phyloP scores from a whole-genome alignment of 768 basidiomycete genomes.

The Macrocybe gigantea region DNA sequence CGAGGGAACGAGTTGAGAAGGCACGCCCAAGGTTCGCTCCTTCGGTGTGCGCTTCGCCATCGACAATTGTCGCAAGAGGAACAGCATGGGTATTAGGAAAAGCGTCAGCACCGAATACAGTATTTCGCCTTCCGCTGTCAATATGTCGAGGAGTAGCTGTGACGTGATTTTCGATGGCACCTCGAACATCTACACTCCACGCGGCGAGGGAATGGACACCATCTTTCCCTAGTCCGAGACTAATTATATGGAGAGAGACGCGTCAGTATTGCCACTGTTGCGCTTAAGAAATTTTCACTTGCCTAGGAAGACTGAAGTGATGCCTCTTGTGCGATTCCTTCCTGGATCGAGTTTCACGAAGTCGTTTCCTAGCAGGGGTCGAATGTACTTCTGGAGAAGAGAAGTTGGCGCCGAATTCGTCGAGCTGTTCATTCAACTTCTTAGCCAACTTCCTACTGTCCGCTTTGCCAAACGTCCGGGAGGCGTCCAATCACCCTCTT shows the following conservation, averaged over 20 bases:
- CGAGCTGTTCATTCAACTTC: slow-evolving; percentile 16
- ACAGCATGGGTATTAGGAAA: slow-evolving; percentile 29
- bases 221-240: slow-evolving; percentile 59
- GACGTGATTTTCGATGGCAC: slow-evolving; percentile 37
- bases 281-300: slow-evolving; percentile 12
- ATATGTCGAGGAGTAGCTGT: slow-evolving; percentile 32
- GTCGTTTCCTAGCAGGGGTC: slow-evolving; percentile 42
- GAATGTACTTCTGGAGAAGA: slow-evolving; percentile 56
- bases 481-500: slow-evolving; percentile 35
- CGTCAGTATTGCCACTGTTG: slow-evolving; percentile 4
- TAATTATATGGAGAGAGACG: slow-evolving; percentile 16
- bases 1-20: slow-evolving; percentile 37
- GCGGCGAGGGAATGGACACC: slow-evolving; percentile 42
- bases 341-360: slow-evolving; percentile 24
- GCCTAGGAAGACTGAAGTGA: slow-evolving; percentile 68
- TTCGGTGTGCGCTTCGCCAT: slow-evolving; percentile 11
- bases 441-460: slow-evolving; percentile 30
- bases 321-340: slow-evolving; percentile 57
- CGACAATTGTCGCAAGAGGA: slow-evolving; percentile 30
- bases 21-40: slow-evolving; percentile 23
- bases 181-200: slow-evolving; percentile 52
- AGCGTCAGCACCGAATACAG: slow-evolving; percentile 37
- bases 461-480: slow-evolving; percentile 35
- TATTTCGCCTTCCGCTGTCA: slow-evolving; percentile 39
- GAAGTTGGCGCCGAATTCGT: slow-evolving; percentile 44